Conservation (phyloP, 2,329 filamentous ascomycete genomes). For the Fonsecaea nubica region DNA sequence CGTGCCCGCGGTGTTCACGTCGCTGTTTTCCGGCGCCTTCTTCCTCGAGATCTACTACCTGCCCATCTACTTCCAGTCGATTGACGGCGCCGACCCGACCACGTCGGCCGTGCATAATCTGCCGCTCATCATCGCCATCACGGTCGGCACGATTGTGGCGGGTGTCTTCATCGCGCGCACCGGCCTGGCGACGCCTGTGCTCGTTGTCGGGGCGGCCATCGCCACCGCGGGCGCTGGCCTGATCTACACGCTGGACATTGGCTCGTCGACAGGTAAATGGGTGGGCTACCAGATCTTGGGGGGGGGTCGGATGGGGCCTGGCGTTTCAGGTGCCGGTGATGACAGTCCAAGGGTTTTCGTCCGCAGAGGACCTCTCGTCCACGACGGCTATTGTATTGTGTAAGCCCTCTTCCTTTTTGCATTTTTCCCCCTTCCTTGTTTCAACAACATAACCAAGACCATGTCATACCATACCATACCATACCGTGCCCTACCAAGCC, state of each 20-base stretch:
- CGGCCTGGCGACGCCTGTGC: not conserved
- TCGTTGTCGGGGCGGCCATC: slow-evolving; percentile 12
- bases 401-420: no score
- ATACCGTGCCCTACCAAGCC: no score
- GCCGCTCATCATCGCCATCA: slow-evolving; percentile 44
- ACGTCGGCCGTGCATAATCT: slow-evolving; percentile 50
- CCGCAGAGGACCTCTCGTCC: no score
- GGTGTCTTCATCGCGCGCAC: slow-evolving; percentile 18
- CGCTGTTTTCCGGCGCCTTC: slow-evolving; percentile 29
- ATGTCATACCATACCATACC: no score
- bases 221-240: slow-evolving; percentile 36
- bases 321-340: slow-evolving; percentile 21
- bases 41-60: slow-evolving; percentile 45
- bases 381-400: no score
- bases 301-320: slow-evolving; percentile 35
- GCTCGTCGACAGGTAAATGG: slow-evolving; percentile 40
- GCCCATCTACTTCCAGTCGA: slow-evolving; percentile 52
- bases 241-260: slow-evolving; percentile 33
- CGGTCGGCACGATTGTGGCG: slow-evolving; percentile 9
- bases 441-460: no score
- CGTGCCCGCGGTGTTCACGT: no score
- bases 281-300: slow-evolving; percentile 45
- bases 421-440: no score
- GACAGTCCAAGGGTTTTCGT: no score
- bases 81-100: slow-evolving; percentile 46